Evolutionary conservation across 2,329 filamentous ascomycete genomes (phyloP).

Genomic region (Xylaria sp.): DNA sequence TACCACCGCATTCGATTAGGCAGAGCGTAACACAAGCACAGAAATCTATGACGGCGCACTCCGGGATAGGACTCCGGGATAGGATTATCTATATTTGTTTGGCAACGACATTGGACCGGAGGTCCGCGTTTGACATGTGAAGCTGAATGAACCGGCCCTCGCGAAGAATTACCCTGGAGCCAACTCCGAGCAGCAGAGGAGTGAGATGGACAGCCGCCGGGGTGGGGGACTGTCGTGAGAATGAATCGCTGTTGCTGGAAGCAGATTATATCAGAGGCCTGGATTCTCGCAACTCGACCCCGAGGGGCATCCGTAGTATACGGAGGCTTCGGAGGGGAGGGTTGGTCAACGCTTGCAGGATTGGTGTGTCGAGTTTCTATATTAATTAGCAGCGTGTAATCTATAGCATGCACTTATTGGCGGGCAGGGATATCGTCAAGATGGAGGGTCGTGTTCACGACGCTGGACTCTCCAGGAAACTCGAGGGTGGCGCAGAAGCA

Average conservation of each 20-base stretch:
- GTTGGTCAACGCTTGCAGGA: constrained; percentile 5
- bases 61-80: constrained; percentile 20
- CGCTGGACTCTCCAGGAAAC: neutral
- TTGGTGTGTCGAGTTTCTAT: constrained; percentile 20
- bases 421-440: constrained; percentile 7
- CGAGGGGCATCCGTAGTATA: constrained; percentile 17
- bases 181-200: neutral
- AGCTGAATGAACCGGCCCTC: constrained; percentile 29
- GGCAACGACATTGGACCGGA: constrained; percentile 43
- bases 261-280: constrained; percentile 4
- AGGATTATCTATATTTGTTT: constrained; percentile 22
- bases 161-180: constrained; percentile 17
- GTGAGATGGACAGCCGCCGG: neutral
- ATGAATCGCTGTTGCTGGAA: neutral
- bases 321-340: constrained; percentile 5
- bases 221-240: neutral
- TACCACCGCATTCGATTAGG: constrained; percentile 25
- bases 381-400: neutral
- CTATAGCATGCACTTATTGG: neutral
- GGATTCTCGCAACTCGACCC: neutral
- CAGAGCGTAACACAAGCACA: constrained; percentile 17
- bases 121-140: constrained; percentile 38
- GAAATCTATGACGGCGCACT: constrained; percentile 17
- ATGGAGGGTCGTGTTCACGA: neutral
- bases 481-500: constrained; percentile 2